Conservation (phyloP, 2,329 filamentous ascomycete species). For the Colletotrichum truncatum region DNA sequence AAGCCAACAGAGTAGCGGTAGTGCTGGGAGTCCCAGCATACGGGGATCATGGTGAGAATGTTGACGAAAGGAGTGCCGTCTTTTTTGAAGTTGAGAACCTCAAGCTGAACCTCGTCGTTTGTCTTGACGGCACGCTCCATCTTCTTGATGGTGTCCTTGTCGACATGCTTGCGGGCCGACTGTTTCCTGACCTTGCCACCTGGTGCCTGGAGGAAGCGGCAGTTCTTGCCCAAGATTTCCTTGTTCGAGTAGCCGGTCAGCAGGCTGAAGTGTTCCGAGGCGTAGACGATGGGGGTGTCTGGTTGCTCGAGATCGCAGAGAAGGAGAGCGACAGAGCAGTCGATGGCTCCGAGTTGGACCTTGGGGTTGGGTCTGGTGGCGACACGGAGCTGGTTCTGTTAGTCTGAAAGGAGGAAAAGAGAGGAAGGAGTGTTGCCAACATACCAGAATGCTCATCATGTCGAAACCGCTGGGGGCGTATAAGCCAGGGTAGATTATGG, state of each 20-base stretch:
- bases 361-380: conserved; percentile 76
- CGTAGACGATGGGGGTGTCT: conserved; percentile 85
- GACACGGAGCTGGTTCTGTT: conserved; percentile 61
- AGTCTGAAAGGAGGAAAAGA: not conserved
- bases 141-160: conserved; percentile 69
- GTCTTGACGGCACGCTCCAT: conserved; percentile 57
- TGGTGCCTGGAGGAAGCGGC: conserved; percentile 84
- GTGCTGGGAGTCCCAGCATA: conserved; percentile 71
- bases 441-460: conserved; percentile 64
- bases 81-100: conserved; percentile 82
- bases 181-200: conserved; percentile 70
- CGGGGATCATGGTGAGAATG: conserved; percentile 84
- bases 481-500: conserved; percentile 64
- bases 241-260: conserved; percentile 80
- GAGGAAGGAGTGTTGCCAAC: conserved; percentile 36
- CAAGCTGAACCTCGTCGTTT: conserved; percentile 56
- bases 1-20: conserved; percentile 84
- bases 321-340: conserved; percentile 84
- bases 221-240: conserved; percentile 83
- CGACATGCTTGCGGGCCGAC: conserved; percentile 70
- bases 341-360: conserved; percentile 83
- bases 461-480: conserved; percentile 65
- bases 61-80: conserved; percentile 85
- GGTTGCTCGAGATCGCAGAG: conserved; percentile 80
- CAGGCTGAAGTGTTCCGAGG: conserved; percentile 80